A percentile compares a stretch with the other conserved stretches of the same genome.
phyloP scores from a whole-genome alignment of 2,329 filamentous ascomycete genomes.

The Falciphora oryzae region DNA sequence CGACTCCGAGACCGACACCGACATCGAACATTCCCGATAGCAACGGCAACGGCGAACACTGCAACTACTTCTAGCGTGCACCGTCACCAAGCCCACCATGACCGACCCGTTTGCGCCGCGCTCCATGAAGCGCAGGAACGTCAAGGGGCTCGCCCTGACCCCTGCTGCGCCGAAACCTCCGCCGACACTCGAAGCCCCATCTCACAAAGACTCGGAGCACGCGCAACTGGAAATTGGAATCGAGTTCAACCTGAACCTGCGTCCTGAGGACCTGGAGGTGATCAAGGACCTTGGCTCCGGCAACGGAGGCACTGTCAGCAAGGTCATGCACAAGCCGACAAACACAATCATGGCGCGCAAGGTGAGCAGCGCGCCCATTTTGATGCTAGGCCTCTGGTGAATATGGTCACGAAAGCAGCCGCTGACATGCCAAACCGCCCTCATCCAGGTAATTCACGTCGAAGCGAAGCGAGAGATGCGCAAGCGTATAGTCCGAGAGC shows the following conservation, averaged over 20 bases:
- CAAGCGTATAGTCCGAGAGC: constrained; percentile 92
- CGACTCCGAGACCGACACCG: not conserved
- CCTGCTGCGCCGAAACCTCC: constrained; percentile 67
- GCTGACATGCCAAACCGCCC: not conserved
- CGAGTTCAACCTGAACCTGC: constrained; percentile 90
- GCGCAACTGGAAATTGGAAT: constrained; percentile 86
- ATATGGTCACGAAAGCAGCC: not conserved
- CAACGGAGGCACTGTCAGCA: constrained; percentile 97
- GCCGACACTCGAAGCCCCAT: constrained; percentile 58
- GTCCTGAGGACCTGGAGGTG: constrained; percentile 86
- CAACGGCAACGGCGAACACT: not conserved
- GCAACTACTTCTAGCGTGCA: not conserved
- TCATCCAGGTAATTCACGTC: constrained; percentile 83
- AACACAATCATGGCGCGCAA: constrained; percentile 98
- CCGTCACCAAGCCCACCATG: constrained; percentile 37
- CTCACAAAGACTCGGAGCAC: constrained; percentile 52
- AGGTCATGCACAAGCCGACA: constrained; percentile 90
- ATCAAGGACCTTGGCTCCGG: constrained; percentile 92
- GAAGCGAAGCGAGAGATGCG: constrained; percentile 96
- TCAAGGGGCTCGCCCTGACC: constrained; percentile 84
- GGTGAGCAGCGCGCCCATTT: constrained; percentile 42
- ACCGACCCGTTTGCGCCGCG: constrained; percentile 58
- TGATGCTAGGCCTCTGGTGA: not conserved
- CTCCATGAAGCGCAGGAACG: constrained; percentile 98
- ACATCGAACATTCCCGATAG: not conserved